These are phyloP conservation scores for Colletotrichum musae DNA, from an alignment of 2,329 filamentous ascomycete genomes.

Conservation along the genomic window DNA sequence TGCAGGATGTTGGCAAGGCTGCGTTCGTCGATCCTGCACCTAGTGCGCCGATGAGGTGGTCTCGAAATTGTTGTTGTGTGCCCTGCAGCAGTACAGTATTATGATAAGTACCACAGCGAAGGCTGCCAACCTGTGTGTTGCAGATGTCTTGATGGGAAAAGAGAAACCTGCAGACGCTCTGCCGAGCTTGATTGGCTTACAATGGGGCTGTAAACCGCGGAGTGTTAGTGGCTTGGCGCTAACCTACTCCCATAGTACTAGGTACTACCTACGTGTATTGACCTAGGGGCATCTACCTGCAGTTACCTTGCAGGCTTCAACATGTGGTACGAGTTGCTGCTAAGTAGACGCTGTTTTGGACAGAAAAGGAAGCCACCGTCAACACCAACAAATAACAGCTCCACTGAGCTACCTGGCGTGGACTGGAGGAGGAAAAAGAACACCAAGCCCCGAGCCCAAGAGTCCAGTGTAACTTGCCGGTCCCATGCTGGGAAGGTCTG, in stretches of 20 bases:
- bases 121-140: slow-evolving; percentile 28
- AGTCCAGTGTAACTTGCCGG: background rate
- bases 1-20: slow-evolving; percentile 13
- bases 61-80: background rate
- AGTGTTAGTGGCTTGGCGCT: slow-evolving; percentile 35
- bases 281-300: too few species aligned
- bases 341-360: slow-evolving; percentile 7
- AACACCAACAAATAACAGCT: too few species aligned
- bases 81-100: background rate
- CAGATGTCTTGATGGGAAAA: slow-evolving; percentile 26
- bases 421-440: background rate
- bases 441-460: slow-evolving; percentile 9
- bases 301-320: too few species aligned
- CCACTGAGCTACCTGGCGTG: too few species aligned
- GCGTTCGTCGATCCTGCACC: slow-evolving; percentile 26
- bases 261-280: too few species aligned
- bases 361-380: slow-evolving; percentile 11
- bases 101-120: background rate
- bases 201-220: slow-evolving; percentile 25
- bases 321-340: background rate
- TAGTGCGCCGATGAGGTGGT: slow-evolving; percentile 3
- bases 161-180: slow-evolving; percentile 13
- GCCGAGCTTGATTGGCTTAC: slow-evolving; percentile 21
- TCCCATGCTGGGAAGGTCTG: slow-evolving; percentile 1
- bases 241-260: background rate